Evolutionary conservation across 2,329 filamentous ascomycete species (phyloP), one percentile per base, ranked within the genome.

Genomic region (Fusarium abutilonis): DNA sequence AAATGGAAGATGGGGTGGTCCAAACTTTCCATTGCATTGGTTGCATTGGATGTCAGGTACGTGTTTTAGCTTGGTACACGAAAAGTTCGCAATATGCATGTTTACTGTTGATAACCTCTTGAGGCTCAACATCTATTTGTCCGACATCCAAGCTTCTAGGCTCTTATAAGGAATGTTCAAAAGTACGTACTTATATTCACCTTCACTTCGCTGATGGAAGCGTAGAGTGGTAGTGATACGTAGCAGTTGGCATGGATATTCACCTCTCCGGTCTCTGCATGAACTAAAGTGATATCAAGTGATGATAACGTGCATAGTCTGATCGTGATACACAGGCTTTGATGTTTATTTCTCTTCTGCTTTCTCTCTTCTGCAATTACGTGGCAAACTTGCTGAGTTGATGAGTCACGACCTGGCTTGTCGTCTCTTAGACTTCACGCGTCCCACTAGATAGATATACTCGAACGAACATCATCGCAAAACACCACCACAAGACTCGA

Each of bases 1-100:
- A 55, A 43, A 29, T 56, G 40, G 14, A 43, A 54, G 42, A 41
- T 13, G 48, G 48, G 47, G 55, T 60, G 55, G 55, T 15, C 23
- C 56, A n/a, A 44, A 9, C 13, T 46, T 15, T 31, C 3, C 19
- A 19, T 19, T 19, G 19, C 19, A 4, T 19, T 19, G 19, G 28
- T 49, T 28, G 29, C 31, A 39, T 52, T 19, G n/a, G 21, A 38
- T 51, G 45, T 35, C 23, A 21, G 34, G 44, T 39, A 38, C 44
- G 8, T 17, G 15, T 10, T 36, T 36, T 36, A 14, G 15, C 15
- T 19, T 14, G 4, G 4, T 32, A 36, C 15, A 19, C 35, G 19
- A 38, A 38, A 17, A 36, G 15, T 9, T 17, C 13, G 10, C 11
- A 9, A 29, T 29, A 29, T 6, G 23, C 28, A 29, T 10, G 28